These are phyloP conservation scores for Zostera marina DNA, from an alignment of 116 monocot species.

Conservation along the genomic window DNA sequence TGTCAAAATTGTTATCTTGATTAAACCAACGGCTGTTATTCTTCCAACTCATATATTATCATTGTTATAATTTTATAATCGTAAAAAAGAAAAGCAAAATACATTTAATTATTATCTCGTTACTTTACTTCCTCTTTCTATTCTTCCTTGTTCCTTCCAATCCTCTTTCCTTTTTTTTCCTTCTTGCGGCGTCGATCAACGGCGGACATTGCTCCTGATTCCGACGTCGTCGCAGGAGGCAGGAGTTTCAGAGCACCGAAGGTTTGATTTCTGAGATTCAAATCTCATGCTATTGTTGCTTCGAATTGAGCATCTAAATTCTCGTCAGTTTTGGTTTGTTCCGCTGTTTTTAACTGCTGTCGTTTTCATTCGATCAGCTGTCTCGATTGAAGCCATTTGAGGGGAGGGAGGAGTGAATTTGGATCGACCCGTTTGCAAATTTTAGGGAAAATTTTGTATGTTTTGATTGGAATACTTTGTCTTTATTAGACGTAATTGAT, in stretches of 20 bases:
- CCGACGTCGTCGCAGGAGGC: neutral
- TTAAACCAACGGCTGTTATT: neutral
- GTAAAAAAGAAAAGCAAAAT: too few species aligned
- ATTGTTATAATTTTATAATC: neutral
- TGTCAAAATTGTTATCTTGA: too few species aligned
- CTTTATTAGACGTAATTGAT: too few species aligned
- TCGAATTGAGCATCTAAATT: too few species aligned
- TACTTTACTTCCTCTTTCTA: neutral
- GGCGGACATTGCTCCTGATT: neutral
- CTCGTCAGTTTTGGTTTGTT: too few species aligned
- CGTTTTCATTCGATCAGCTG: too few species aligned
- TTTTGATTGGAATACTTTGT: too few species aligned
- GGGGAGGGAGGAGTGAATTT: too few species aligned
- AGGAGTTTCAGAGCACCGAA: neutral
- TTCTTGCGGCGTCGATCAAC: neutral
- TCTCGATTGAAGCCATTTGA: too few species aligned
- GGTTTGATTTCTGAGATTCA: neutral
- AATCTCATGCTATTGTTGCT: neutral
- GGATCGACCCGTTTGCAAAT: too few species aligned
- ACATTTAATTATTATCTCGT: neutral
- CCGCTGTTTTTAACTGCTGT: too few species aligned
- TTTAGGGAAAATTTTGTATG: too few species aligned
- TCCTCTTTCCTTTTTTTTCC: neutral
- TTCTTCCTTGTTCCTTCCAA: neutral
- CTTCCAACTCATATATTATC: neutral